Conservation (phyloP, 2,329 filamentous ascomycete species). For the Diaporthe aspalathi region DNA sequence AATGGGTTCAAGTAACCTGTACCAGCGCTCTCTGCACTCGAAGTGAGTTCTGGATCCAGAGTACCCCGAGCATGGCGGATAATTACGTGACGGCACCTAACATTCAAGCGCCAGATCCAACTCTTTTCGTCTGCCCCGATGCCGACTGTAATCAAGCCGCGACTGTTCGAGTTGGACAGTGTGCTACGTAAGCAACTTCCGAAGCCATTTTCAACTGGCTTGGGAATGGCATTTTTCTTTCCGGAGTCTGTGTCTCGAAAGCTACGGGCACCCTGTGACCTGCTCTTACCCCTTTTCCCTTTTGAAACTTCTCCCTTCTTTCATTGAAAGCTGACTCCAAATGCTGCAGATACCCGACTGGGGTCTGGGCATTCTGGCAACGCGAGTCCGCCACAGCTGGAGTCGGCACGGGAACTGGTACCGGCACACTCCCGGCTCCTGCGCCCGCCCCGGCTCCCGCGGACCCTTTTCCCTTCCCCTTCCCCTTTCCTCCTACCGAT, state of each 20-base stretch:
- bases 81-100: background rate
- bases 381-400: background rate
- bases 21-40: background rate
- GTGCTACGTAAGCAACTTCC: no score
- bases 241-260: no score
- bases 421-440: background rate
- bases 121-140: background rate
- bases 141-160: background rate
- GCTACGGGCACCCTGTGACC: no score
- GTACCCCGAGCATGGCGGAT: no score
- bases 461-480: background rate
- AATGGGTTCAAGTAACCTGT: constrained; percentile 14
- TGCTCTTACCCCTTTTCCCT: no score
- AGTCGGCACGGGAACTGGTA: background rate
- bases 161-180: background rate
- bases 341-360: background rate
- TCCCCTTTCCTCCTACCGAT: background rate
- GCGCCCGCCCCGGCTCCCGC: background rate
- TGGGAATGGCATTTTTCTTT: no score
- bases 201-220: no score
- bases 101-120: background rate
- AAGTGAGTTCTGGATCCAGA: background rate
- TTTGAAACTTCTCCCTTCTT: no score
- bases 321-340: no score
- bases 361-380: background rate